Evolutionary conservation across 164 flowering plant genomes (phyloP), one percentile per base, ranked within the genome.

Genomic region (Pachysandra terminalis): DNA sequence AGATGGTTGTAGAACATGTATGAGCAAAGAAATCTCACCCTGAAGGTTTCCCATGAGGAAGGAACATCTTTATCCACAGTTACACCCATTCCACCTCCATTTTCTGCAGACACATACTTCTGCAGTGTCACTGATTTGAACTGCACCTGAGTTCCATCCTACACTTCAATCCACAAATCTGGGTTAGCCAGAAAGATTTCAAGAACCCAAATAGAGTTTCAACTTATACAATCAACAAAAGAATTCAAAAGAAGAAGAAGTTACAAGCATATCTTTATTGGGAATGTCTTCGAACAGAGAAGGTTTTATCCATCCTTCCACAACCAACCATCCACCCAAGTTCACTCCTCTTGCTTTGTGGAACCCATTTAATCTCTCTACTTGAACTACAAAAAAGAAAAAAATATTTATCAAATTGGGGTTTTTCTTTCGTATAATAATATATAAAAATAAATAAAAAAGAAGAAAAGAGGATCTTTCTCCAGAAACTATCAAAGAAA

Each of bases 281-380:
- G 87, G 84, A 77, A 93, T 90, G 51, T 70, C 93, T 72, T 90
- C 93, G 71, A 93, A 93, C 21, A 93, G 80, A 62, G 95, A 85
- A 72, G 98, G 95, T 65, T 89, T 93, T 56, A 90, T 89, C 96
- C 96, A 93, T 56, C 96, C 95, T 78, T 93, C 98, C 52, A 93
- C 73, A 24, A 93, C 93, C 73, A 93, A 69, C 98, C 98, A 93
- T n/a, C 96, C 98, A 52, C 96, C 98, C 78, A 93, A 83, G 62
- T 93, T 93, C 74, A 89, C 96, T 66, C 84, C 96, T 78, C 87
- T 83, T 19, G 89, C 95, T 81, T 84, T 87, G 22, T 80, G 32
- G 71, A 73, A 68, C 19, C 85, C 90, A 70, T 25, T 82, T 59
- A 85, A 59, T 32, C 79, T 83, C 66, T 82, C 89, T 71, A 83